Evolutionary conservation across 225 moss, liverwort and hornwort genomes (phyloP), one percentile per base, ranked within the genome.

Genomic region (Pseudoscleropodium purum): DNA sequence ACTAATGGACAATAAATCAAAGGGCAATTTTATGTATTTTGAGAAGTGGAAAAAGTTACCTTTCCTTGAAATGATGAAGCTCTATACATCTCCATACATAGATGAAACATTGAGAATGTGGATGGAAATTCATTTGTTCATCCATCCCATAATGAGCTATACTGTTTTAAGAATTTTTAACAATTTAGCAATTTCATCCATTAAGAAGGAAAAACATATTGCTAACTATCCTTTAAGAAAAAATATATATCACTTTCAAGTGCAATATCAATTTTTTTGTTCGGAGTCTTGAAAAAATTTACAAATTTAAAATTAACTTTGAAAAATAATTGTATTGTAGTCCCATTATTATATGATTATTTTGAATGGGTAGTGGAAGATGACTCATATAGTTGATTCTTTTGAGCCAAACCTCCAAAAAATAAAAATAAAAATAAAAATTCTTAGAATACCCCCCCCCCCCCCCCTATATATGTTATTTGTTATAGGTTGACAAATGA

Each of bases 401-500:
- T 67, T 37, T 20, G 36, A 47, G 7, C 10, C 8, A 47, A 47
- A 47, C 47, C 47, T 10, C 47, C 7, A 47, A 66, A n/a, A n/a
- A n/a, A n/a, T n/a, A n/a, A n/a, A 66, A 66, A 5, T 33, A 15
- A 65, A 31, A 65, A 16, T 34, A 36, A 67, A 18, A 10, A 1
- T 18, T 67, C 5, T 10, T 36, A 19, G 3, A 1, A 3, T 19
- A 65, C 1, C 18, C 0, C 20, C 5, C 0, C n/a, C n/a, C n/a
- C n/a, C n/a, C n/a, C n/a, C n/a, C n/a, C n/a, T n/a, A 8, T 37
- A 37, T 68, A 37, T 68, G 6, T 37, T 10, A 21, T 37, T 37
- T 68, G 11, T 2, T 4, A 37, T 11, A 3, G 6, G 3, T 33
- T 8, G 17, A 65, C 16, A 65, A 68, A 68, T 21, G 17, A 65